Conservation (phyloP, 345 rosid species). For the Populus ilicifolia region DNA sequence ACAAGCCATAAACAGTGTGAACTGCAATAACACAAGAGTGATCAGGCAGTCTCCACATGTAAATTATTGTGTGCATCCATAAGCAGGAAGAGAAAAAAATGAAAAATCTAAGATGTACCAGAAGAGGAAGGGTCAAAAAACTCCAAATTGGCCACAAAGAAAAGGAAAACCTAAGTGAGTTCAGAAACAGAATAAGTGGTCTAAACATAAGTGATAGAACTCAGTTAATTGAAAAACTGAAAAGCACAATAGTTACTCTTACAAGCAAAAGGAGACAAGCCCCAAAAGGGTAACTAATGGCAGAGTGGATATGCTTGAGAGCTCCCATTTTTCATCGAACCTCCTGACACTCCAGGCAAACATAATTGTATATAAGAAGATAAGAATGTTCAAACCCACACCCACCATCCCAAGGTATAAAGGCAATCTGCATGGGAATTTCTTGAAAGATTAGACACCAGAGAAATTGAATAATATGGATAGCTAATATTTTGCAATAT, state of each 20-base stretch:
- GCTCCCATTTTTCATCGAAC: slow-evolving; percentile 91
- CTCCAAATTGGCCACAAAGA: slow-evolving; percentile 97
- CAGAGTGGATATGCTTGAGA: slow-evolving; percentile 63
- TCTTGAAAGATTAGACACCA: slow-evolving; percentile 8
- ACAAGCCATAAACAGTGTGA: slow-evolving; percentile 91
- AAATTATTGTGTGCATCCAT: slow-evolving; percentile 3
- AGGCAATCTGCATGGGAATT: slow-evolving; percentile 59
- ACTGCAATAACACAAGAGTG: slow-evolving; percentile 47
- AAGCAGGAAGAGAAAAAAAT: background rate
- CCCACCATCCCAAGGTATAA: slow-evolving; percentile 72
- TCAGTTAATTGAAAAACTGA: slow-evolving; percentile 6
- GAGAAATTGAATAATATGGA: background rate
- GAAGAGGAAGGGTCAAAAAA: slow-evolving; percentile 88
- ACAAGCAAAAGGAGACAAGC: slow-evolving; percentile 79
- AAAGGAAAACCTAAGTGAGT: slow-evolving; percentile 54
- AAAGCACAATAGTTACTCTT: slow-evolving; percentile 31
- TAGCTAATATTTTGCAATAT: background rate
- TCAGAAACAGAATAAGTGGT: slow-evolving; percentile 16
- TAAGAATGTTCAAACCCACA: slow-evolving; percentile 52
- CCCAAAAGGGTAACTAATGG: slow-evolving; percentile 85
- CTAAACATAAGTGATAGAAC: background rate
- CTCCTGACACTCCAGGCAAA: slow-evolving; percentile 76
- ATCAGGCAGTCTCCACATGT: slow-evolving; percentile 11
- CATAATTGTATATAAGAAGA: slow-evolving; percentile 75
- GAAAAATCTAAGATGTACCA: slow-evolving; percentile 41